Conservation (phyloP, 1,139 yeast species). For the Kodamaea anthophila region DNA sequence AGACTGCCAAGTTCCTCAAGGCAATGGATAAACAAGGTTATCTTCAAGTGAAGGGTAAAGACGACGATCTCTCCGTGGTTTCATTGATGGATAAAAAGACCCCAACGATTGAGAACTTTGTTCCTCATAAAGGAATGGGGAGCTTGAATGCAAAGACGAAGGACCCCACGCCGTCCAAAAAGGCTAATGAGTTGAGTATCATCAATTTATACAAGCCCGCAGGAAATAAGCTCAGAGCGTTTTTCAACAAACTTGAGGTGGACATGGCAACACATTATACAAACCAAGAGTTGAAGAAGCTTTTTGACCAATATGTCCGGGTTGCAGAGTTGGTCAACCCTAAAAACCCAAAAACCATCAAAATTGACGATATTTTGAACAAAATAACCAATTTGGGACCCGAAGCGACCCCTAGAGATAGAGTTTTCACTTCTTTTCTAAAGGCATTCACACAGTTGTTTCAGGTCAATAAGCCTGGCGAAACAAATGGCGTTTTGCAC, state of each 20-base stretch:
- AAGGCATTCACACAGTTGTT: constrained; percentile 53
- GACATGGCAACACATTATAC: constrained; percentile 41
- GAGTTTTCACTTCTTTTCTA: constrained; percentile 44
- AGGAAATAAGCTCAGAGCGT: constrained; percentile 33
- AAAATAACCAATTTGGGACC: constrained; percentile 20
- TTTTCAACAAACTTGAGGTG: constrained; percentile 43
- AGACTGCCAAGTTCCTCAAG: constrained; percentile 76
- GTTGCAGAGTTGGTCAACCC: constrained; percentile 40
- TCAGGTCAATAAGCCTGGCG: constrained; percentile 46
- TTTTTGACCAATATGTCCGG: constrained; percentile 53
- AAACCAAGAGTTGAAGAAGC: constrained; percentile 44
- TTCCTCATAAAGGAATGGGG: constrained; percentile 49
- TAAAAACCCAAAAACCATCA: constrained; percentile 44
- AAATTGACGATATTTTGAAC: constrained; percentile 43
- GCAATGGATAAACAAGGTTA: constrained; percentile 74
- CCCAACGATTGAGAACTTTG: constrained; percentile 51
- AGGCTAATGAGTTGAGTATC: constrained; percentile 26
- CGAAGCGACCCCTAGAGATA: constrained; percentile 41
- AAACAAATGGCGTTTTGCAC: constrained; percentile 30
- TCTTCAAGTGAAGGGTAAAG: constrained; percentile 65
- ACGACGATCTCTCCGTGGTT: constrained; percentile 61
- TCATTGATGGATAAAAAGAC: constrained; percentile 42
- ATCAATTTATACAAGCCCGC: constrained; percentile 51
- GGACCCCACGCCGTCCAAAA: constrained; percentile 17
- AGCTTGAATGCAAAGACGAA: constrained; percentile 11